phyloP scores from a whole-genome alignment of 306 rosid genomes.

The Vachellia collinsii region DNA sequence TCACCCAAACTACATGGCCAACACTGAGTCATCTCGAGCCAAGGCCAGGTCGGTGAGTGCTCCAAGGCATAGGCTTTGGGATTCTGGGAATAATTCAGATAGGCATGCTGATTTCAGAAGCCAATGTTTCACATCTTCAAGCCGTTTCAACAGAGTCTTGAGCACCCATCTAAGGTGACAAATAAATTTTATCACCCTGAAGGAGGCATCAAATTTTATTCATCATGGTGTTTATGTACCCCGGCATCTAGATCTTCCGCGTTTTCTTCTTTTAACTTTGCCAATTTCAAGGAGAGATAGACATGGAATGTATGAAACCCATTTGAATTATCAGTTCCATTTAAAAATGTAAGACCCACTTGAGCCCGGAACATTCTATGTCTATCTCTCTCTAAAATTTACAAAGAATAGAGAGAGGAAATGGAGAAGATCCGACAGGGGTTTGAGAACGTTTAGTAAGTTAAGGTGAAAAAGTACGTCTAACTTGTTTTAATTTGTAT shows the following conservation, averaged over 20 bases:
- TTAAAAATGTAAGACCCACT: background rate
- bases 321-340: background rate
- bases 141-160: slow-evolving; percentile 53
- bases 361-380: background rate
- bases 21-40: slow-evolving; percentile 84
- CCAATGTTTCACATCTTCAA: slow-evolving; percentile 40
- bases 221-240: background rate
- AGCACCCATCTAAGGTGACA: slow-evolving; percentile 59
- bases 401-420: background rate
- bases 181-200: slow-evolving; percentile 8
- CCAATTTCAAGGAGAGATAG: background rate
- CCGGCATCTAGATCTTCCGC: background rate
- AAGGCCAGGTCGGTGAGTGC: slow-evolving; percentile 95
- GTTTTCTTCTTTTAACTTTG: background rate
- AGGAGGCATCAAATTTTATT: background rate
- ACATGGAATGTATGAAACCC: background rate
- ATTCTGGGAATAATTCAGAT: slow-evolving; percentile 58
- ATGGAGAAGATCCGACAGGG: background rate
- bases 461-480: background rate
- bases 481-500: background rate
- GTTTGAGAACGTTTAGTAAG: background rate
- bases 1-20: slow-evolving; percentile 88
- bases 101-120: slow-evolving; percentile 47
- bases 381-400: background rate
- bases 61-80: slow-evolving; percentile 78